phyloP scores from a whole-genome alignment of 2,329 filamentous ascomycete species.

The Thermoascus crustaceus region DNA sequence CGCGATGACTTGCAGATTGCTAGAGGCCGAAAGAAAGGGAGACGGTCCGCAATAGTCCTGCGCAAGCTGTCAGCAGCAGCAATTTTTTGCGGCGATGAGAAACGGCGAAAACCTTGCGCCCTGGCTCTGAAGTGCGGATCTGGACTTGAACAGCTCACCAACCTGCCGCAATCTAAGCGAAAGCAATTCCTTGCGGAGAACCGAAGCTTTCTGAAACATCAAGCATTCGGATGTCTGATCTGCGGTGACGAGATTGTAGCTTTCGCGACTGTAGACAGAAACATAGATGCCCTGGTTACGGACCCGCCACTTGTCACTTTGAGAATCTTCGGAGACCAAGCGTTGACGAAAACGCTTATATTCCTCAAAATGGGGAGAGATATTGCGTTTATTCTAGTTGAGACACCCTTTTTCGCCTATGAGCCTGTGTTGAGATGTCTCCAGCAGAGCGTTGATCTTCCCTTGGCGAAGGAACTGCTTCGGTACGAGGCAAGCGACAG shows the following conservation, averaged over 20 bases:
- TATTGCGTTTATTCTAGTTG: conserved; percentile 50
- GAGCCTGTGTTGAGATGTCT: conserved; percentile 57
- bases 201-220: conserved; percentile 48
- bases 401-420: conserved; percentile 60
- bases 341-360: conserved; percentile 41
- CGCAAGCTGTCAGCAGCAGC: conserved; percentile 29
- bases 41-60: conserved; percentile 33
- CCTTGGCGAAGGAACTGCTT: conserved; percentile 49
- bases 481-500: conserved; percentile 16
- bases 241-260: conserved; percentile 45
- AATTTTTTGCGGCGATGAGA: conserved; percentile 29
- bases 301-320: conserved; percentile 43
- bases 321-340: conserved; percentile 41
- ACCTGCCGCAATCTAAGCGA: conserved; percentile 21
- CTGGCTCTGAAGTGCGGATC: conserved; percentile 35
- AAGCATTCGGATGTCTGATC: conserved; percentile 55
- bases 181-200: conserved; percentile 43
- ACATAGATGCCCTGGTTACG: conserved; percentile 38
- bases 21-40: conserved; percentile 41
- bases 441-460: conserved; percentile 47
- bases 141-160: conserved; percentile 41
- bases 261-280: conserved; percentile 52
- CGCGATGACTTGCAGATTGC: conserved; percentile 52
- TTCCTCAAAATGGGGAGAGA: conserved; percentile 30
- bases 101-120: conserved; percentile 21